Percentiles rank a stretch among this genome's conserved stretches.
phyloP scores from a whole-genome alignment of 2,329 filamentous ascomycete species.

The Dothiorella sarmentorum region DNA sequence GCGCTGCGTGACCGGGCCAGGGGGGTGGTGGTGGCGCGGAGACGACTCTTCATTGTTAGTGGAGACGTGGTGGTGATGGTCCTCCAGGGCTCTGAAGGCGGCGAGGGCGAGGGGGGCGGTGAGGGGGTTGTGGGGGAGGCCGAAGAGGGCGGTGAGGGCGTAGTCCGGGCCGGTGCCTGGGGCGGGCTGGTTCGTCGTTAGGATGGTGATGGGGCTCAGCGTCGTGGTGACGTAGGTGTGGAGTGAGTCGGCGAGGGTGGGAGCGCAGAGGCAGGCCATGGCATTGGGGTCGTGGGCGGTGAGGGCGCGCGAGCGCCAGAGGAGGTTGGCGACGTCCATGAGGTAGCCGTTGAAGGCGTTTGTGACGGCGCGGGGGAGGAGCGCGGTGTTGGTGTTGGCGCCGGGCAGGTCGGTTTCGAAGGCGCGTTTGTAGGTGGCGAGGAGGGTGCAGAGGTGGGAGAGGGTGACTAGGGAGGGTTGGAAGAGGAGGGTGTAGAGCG shows the following conservation, averaged over 20 bases:
- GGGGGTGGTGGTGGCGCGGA: not conserved
- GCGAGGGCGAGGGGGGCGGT: conserved; percentile 46
- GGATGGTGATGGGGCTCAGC: conserved; percentile 34
- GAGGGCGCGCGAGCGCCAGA: conserved; percentile 75
- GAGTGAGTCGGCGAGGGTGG: conserved; percentile 43
- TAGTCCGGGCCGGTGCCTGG: conserved; percentile 42
- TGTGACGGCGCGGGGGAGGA: conserved; percentile 26
- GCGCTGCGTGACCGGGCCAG: conserved; percentile 40
- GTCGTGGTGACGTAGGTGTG: conserved; percentile 40
- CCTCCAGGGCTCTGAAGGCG: conserved; percentile 48
- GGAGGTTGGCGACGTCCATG: conserved; percentile 80
- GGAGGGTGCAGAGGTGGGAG: conserved; percentile 65
- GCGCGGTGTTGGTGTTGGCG: not conserved
- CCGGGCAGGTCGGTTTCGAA: conserved; percentile 56
- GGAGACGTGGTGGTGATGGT: conserved; percentile 49
- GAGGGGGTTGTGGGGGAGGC: conserved; percentile 46
- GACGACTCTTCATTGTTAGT: conserved; percentile 58
- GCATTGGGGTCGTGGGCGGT: conserved; percentile 60
- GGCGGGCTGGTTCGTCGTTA: conserved; percentile 39
- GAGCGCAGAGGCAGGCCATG: conserved; percentile 51
- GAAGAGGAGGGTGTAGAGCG: conserved; percentile 71
- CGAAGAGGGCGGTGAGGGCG: conserved; percentile 42
- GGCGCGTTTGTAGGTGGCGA: conserved; percentile 69
- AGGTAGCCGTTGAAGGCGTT: conserved; percentile 76
- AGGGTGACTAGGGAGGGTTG: conserved; percentile 59